Evolutionary conservation across 2,329 filamentous ascomycete species (phyloP).

Genomic region (Colletotrichum nymphaeae): DNA sequence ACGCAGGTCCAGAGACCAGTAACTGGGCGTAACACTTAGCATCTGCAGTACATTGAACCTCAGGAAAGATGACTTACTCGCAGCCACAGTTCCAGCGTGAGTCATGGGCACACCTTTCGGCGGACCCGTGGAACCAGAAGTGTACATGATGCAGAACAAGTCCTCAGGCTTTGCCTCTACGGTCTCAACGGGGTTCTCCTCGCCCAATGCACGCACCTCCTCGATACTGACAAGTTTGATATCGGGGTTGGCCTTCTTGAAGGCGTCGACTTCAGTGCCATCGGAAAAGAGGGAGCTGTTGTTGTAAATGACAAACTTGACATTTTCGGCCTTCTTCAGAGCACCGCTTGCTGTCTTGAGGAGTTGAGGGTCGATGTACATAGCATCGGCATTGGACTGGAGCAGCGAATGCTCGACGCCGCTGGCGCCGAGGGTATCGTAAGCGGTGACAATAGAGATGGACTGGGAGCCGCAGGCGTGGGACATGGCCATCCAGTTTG

Average conservation of each 20-base stretch:
- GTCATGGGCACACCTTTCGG: slow-evolving; percentile 90
- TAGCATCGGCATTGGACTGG: slow-evolving; percentile 82
- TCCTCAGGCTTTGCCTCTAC: slow-evolving; percentile 80
- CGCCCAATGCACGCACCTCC: slow-evolving; percentile 66
- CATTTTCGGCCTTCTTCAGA: slow-evolving; percentile 65
- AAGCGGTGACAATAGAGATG: slow-evolving; percentile 91
- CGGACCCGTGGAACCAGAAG: slow-evolving; percentile 88
- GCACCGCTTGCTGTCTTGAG: slow-evolving; percentile 69
- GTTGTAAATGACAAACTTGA: slow-evolving; percentile 74
- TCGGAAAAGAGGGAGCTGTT: slow-evolving; percentile 64
- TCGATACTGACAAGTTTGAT: slow-evolving; percentile 65
- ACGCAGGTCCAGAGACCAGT: slow-evolving; percentile 85
- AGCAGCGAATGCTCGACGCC: slow-evolving; percentile 88
- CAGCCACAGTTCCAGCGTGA: slow-evolving; percentile 83
- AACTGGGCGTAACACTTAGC: slow-evolving; percentile 53
- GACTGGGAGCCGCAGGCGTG: slow-evolving; percentile 85
- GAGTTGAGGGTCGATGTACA: slow-evolving; percentile 89
- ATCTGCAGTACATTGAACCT: background rate
- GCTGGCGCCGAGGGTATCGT: slow-evolving; percentile 88
- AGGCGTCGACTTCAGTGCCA: slow-evolving; percentile 62
- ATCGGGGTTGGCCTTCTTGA: slow-evolving; percentile 66
- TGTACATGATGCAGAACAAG: slow-evolving; percentile 87
- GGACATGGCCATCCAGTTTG: slow-evolving; percentile 86
- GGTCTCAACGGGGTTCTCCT: slow-evolving; percentile 77
- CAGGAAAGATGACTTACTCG: slow-evolving; percentile 58